Base-by-base conservation (phyloP, 2,329 filamentous ascomycete genomes). In the Trichoderma harzianum region DNA sequence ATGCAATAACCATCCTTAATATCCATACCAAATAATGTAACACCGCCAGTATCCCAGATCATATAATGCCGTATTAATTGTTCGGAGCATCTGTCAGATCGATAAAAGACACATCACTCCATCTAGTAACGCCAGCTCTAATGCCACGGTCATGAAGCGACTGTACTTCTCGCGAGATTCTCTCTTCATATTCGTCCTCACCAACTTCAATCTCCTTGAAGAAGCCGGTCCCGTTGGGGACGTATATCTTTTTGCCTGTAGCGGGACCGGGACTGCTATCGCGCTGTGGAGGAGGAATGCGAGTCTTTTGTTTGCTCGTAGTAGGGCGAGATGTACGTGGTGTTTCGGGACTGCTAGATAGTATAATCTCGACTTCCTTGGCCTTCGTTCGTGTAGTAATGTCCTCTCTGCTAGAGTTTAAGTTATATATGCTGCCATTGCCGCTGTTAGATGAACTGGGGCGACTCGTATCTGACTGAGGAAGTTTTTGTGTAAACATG, bases 181-280 rank as follows among this genome's bases (percentile, higher is more conserved):
- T 71, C 7, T 74, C 76, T 16, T 79, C 77, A 1, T 76, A 74
- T 70, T 82, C 74, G 14, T 78, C 74, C 1, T 72, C 73, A 1
- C 76, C 74, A 8, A 78, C 74, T 18, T 78, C 74, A 3, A 79
- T 68, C 36, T 80, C 83, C 30, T 78, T 76, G 73, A 83, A 82
- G 76, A 83, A 85, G 3, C 84, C 84, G 7, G 76, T 76, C 16
- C 76, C 76, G 55, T 79, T 79, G 14, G 83, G 82, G 43, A 83
- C 74, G 72, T 83, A 79, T 14, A 84, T 72, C 72, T 81, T 84
- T 73, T 83, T 85, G 75, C 76, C 79, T 71, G 71, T 14, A 32
- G 24, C 7, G 7, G 75, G 74, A 3, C 69, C 73, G 14, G 75
- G 72, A 28, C 72, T 76, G 5, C 57, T 51, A 32, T 24, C 57